A percentile compares a stretch with the other conserved stretches of the same genome.
phyloP scores from a whole-genome alignment of 805 yeast genomes.

The Pichia paraexigua region DNA sequence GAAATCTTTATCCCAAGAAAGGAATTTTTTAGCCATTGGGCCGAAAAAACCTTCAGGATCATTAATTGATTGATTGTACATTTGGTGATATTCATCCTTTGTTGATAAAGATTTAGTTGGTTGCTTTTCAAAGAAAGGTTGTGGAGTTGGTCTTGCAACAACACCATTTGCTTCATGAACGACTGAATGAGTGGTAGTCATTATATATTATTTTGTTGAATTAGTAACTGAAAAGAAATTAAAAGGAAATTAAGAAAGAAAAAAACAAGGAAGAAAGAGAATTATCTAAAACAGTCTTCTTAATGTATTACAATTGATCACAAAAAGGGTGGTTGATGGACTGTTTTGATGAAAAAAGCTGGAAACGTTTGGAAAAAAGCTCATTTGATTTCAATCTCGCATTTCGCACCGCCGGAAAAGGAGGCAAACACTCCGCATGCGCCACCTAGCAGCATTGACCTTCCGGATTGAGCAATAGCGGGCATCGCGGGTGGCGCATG shows the following conservation, averaged over 20 bases:
- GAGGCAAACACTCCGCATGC: neutral
- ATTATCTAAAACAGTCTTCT: neutral
- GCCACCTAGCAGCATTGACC: neutral
- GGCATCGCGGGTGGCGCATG: neutral
- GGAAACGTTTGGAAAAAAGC: too few species aligned
- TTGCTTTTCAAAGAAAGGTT: constrained; percentile 47
- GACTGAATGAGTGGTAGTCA: constrained; percentile 30
- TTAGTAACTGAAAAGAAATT: too few species aligned
- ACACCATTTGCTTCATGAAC: constrained; percentile 58
- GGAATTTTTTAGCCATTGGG: constrained; percentile 59
- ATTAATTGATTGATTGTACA: constrained; percentile 68
- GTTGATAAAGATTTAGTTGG: constrained; percentile 53
- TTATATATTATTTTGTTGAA: too few species aligned
- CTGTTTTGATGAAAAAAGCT: too few species aligned
- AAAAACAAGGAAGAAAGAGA: neutral
- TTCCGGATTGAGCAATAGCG: neutral
- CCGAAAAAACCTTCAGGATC: constrained; percentile 81
- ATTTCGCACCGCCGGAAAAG: too few species aligned
- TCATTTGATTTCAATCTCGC: too few species aligned
- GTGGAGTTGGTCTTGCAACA: constrained; percentile 42
- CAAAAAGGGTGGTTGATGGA: too few species aligned
- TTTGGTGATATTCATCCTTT: constrained; percentile 56
- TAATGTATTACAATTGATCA: too few species aligned
- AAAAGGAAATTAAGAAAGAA: too few species aligned
- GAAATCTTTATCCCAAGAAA: constrained; percentile 78